Conservation (phyloP, 2,329 filamentous ascomycete species). For the Cytospora mali region DNA sequence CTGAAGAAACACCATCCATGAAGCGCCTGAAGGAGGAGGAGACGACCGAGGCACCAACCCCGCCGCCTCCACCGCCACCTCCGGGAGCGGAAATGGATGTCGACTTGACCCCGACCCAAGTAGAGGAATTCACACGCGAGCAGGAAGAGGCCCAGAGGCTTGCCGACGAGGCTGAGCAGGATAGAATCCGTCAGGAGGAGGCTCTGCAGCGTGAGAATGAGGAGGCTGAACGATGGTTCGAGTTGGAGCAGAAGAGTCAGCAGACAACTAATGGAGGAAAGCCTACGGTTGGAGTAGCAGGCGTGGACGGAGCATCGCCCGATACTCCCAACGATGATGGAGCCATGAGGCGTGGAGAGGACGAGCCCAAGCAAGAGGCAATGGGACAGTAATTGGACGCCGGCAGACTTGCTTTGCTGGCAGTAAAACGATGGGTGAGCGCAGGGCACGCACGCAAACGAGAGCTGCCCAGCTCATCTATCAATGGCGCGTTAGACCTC, state of each 20-base stretch:
- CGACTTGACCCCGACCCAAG: constrained; percentile 51
- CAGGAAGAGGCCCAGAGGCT: constrained; percentile 58
- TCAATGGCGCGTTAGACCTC: not conserved
- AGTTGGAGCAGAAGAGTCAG: constrained; percentile 37
- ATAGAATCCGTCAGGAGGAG: constrained; percentile 39
- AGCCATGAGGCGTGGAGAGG: constrained; percentile 12
- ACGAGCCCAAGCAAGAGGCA: constrained; percentile 18
- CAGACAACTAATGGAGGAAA: constrained; percentile 23
- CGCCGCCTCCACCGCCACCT: constrained; percentile 49
- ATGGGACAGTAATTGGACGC: constrained; percentile 19
- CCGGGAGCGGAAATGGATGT: constrained; percentile 46
- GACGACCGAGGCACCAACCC: constrained; percentile 38
- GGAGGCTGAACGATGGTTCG: constrained; percentile 42
- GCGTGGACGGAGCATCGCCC: constrained; percentile 8
- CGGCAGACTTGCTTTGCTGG: not conserved
- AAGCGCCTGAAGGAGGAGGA: constrained; percentile 57
- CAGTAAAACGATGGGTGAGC: not conserved
- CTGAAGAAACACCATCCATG: constrained; percentile 58
- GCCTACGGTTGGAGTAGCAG: not conserved
- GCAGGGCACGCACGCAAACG: constrained; percentile 5
- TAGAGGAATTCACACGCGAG: constrained; percentile 53
- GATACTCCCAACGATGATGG: constrained; percentile 6
- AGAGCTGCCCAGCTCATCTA: constrained; percentile 3
- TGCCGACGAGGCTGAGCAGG: constrained; percentile 49
- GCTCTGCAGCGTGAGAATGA: constrained; percentile 44